Percentiles rank a stretch among this genome's conserved stretches.
Conservation (phyloP, 2,329 filamentous ascomycete genomes). For the Lasiodiplodia sp. region DNA sequence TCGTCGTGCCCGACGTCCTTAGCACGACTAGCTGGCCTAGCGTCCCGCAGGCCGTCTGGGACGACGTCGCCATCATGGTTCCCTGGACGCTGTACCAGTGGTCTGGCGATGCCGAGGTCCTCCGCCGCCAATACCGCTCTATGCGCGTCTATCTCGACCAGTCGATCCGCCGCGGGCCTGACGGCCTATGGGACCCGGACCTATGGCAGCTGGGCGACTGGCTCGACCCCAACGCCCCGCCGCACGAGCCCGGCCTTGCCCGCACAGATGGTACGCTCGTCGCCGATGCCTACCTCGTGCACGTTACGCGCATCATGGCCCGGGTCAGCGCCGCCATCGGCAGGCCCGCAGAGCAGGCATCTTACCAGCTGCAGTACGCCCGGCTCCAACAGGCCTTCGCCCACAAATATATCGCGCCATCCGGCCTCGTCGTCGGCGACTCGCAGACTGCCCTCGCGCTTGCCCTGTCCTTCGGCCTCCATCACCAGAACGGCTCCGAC, state of each 20-base stretch:
- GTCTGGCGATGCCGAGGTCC: slow-evolving; percentile 45
- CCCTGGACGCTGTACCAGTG: slow-evolving; percentile 47
- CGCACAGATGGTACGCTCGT: slow-evolving; percentile 46
- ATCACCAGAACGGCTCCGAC: slow-evolving; percentile 23
- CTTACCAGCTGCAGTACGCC: slow-evolving; percentile 35
- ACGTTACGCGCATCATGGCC: slow-evolving; percentile 42
- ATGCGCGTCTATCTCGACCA: slow-evolving; percentile 49
- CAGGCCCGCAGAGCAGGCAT: slow-evolving; percentile 33
- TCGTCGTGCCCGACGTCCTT: slow-evolving; percentile 35
- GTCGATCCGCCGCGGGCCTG: slow-evolving; percentile 41
- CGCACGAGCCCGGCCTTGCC: slow-evolving; percentile 44
- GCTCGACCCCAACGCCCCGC: slow-evolving; percentile 50
- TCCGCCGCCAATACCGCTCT: slow-evolving; percentile 46
- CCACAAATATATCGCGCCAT: slow-evolving; percentile 32
- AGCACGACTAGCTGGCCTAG: neutral
- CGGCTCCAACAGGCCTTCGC: slow-evolving; percentile 40
- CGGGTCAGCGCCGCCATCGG: slow-evolving; percentile 39
- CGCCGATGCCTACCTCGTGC: slow-evolving; percentile 50
- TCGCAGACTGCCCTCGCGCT: slow-evolving; percentile 37
- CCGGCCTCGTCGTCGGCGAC: slow-evolving; percentile 32
- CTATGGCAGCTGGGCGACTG: slow-evolving; percentile 51
- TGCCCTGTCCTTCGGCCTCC: slow-evolving; percentile 40
- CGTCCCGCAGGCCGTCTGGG: slow-evolving; percentile 47
- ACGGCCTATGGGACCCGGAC: slow-evolving; percentile 46
- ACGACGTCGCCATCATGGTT: slow-evolving; percentile 47